Evolutionary conservation across 352 stramenopile genomes (phyloP).

Genomic region (Phytophthora colocasiae): DNA sequence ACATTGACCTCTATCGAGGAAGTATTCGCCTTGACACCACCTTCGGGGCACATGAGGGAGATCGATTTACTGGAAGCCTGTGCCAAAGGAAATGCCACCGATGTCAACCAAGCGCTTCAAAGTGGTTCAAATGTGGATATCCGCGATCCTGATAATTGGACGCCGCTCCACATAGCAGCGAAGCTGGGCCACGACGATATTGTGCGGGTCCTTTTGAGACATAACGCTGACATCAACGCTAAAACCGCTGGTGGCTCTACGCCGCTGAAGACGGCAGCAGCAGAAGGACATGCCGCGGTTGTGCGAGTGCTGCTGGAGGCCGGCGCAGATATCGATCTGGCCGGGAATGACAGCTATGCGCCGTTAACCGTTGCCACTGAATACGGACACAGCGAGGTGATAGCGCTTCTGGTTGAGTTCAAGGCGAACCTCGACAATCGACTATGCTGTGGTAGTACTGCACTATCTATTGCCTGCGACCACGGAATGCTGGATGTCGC

Average conservation of each 20-base stretch:
- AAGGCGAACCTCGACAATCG: conserved; percentile 12
- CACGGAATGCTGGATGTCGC: conserved; percentile 1
- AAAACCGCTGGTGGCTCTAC: conserved; percentile 14
- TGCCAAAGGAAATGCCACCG: neutral
- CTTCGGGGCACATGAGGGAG: neutral
- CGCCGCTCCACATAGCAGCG: conserved; percentile 1
- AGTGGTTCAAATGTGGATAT: neutral
- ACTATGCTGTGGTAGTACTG: neutral
- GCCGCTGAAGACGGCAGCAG: conserved; percentile 17
- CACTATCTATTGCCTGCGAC: conserved; percentile 11
- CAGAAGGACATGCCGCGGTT: neutral
- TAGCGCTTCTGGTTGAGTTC: conserved; percentile 15
- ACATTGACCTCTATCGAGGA: no score
- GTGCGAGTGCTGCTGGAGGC: conserved; percentile 5
- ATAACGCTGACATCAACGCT: conserved; percentile 10
- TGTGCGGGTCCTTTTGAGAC: neutral
- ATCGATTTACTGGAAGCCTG: conserved; percentile 9
- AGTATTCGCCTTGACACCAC: no score
- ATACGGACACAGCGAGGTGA: conserved; percentile 1
- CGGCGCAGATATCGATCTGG: conserved; percentile 3
- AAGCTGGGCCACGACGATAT: conserved; percentile 7
- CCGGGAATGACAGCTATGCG: conserved; percentile 8
- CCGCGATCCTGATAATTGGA: conserved; percentile 7
- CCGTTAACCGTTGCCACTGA: conserved; percentile 9
- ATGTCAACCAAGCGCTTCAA: conserved; percentile 13